Evolutionary conservation across 2,329 filamentous ascomycete genomes (phyloP).

Genomic region (Cadophora sp.): DNA sequence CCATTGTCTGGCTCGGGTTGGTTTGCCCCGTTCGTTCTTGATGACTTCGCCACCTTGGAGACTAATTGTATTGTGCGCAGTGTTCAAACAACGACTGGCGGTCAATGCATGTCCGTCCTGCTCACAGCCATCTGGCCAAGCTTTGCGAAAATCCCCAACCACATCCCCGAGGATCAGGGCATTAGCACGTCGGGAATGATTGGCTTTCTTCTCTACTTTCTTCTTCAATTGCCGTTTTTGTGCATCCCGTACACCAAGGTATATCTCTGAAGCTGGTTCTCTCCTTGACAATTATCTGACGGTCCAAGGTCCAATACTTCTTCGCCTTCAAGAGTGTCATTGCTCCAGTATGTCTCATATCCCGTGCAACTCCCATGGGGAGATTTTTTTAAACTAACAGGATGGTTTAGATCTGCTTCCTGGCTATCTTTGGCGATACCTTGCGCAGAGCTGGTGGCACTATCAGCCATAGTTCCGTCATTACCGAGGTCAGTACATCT

Average conservation of each 20-base stretch:
- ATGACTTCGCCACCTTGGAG: constrained; percentile 5
- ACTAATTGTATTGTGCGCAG: constrained; percentile 43
- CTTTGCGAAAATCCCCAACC: constrained; percentile 59
- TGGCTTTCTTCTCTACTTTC: constrained; percentile 33
- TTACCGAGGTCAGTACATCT: constrained; percentile 12
- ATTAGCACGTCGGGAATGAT: constrained; percentile 62
- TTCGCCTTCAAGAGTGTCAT: constrained; percentile 56
- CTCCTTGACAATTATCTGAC: not conserved
- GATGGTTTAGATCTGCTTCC: constrained; percentile 21
- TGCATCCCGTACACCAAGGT: constrained; percentile 54
- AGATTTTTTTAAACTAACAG: not conserved
- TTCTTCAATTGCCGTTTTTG: constrained; percentile 52
- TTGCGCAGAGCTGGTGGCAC: constrained; percentile 29
- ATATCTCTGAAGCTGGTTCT: not conserved
- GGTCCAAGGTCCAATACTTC: constrained; percentile 52
- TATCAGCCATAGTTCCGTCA: constrained; percentile 29
- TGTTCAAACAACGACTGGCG: constrained; percentile 70
- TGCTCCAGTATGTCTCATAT: constrained; percentile 19
- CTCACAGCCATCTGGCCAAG: constrained; percentile 59
- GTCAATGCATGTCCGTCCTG: constrained; percentile 55
- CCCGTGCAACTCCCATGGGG: not conserved
- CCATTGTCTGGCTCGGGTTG: constrained; percentile 61
- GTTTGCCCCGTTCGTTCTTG: constrained; percentile 11
- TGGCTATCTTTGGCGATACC: constrained; percentile 27
- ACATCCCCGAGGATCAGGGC: constrained; percentile 54